These are phyloP conservation scores for Eucalyptus curtisii DNA, from an alignment of 345 rosid species.

Conservation along the genomic window DNA sequence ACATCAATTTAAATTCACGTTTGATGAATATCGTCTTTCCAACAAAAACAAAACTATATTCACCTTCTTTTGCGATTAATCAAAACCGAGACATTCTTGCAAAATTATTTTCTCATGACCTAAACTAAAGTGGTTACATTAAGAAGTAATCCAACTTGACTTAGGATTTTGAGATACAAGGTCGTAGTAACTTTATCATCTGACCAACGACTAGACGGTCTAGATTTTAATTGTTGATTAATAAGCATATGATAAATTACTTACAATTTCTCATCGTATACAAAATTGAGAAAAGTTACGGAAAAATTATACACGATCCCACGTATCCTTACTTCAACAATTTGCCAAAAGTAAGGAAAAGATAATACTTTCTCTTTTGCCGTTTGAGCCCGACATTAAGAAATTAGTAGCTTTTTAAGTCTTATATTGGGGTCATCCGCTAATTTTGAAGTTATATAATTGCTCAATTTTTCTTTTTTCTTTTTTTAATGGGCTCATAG, in stretches of 20 bases:
- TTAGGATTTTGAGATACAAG: background rate
- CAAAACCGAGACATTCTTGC: accelerated
- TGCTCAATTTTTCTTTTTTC: too few relatives aligned
- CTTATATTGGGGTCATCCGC: too few relatives aligned
- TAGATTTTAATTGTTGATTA: too few relatives aligned
- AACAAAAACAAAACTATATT: background rate
- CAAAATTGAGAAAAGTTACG: background rate
- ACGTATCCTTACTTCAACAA: background rate
- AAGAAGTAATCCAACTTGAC: background rate
- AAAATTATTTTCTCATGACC: background rate
- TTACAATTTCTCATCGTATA: background rate
- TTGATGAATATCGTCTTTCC: background rate
- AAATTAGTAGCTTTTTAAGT: too few relatives aligned
- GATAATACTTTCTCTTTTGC: background rate
- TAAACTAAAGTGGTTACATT: accelerated
- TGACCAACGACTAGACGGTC: background rate
- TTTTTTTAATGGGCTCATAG: background rate
- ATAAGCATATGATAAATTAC: too few relatives aligned
- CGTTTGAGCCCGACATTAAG: background rate
- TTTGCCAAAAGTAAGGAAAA: background rate
- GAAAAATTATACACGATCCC: background rate
- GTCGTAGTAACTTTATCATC: too few relatives aligned
- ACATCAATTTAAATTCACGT: background rate
- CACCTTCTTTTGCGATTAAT: background rate
- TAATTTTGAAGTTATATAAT: too few relatives aligned